Conservation (phyloP, 169 alveolate genomes). For the Theileria equi region DNA sequence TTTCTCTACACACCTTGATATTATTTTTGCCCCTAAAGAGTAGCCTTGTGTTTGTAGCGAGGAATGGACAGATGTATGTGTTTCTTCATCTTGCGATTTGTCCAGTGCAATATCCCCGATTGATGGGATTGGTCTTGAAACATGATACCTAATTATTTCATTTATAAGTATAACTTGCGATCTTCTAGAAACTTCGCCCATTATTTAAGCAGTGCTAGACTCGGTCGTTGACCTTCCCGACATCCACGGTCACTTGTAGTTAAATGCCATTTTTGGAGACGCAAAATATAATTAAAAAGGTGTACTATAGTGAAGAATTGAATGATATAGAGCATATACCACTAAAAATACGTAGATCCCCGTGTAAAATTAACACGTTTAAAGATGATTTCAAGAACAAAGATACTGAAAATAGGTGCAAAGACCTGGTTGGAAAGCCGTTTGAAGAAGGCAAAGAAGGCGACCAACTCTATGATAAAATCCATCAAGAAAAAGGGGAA, state of each 20-base stretch:
- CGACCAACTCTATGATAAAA: constrained; percentile 32
- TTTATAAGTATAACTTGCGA: constrained; percentile 47
- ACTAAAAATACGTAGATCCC: constrained; percentile 4
- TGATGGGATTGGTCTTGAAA: constrained; percentile 1
- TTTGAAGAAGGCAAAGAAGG: constrained; percentile 37
- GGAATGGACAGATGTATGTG: constrained; percentile 29
- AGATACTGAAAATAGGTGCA: constrained; percentile 37
- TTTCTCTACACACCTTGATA: constrained; percentile 18
- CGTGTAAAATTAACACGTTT: background rate
- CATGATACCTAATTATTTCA: constrained; percentile 51
- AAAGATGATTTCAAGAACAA: constrained; percentile 11
- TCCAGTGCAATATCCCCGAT: background rate
- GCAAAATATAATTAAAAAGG: background rate
- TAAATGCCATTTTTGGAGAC: background rate
- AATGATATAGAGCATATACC: constrained; percentile 27
- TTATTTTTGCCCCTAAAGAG: constrained; percentile 40
- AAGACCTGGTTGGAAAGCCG: constrained; percentile 32
- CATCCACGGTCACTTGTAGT: constrained; percentile 1
- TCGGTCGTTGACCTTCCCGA: background rate
- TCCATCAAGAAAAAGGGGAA: constrained; percentile 22
- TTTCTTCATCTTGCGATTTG: constrained; percentile 22
- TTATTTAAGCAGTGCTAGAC: constrained; percentile 1
- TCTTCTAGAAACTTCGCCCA: constrained; percentile 37
- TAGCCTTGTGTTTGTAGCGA: constrained; percentile 59
- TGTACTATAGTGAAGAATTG: constrained; percentile 4